phyloP scores from a whole-genome alignment of 1,139 yeast genomes.

The Zygosaccharomyces sapae region DNA sequence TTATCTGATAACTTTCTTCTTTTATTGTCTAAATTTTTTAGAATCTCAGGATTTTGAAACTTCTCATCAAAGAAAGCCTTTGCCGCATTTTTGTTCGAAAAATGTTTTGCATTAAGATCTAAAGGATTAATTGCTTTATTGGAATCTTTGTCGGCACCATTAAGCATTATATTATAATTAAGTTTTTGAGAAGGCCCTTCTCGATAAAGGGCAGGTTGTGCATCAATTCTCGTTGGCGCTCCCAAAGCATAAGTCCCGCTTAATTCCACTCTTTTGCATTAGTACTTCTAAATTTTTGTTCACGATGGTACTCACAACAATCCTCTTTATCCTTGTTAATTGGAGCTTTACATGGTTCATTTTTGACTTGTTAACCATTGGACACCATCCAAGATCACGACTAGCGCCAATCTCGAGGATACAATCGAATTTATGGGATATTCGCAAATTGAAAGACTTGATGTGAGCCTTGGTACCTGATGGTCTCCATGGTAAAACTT shows the following conservation, averaged over 20 bases:
- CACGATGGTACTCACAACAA: conserved; percentile 70
- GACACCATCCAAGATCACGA: conserved; percentile 68
- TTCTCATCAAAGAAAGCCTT: conserved; percentile 47
- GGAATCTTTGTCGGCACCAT: conserved; percentile 27
- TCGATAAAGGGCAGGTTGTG: conserved; percentile 38
- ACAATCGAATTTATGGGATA: conserved; percentile 49
- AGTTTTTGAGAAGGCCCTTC: conserved; percentile 27
- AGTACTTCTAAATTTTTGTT: conserved; percentile 50
- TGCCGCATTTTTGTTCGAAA: conserved; percentile 41
- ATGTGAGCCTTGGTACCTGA: conserved; percentile 23
- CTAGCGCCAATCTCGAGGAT: conserved; percentile 71
- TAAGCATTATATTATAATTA: conserved; percentile 35
- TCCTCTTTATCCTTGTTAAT: conserved; percentile 51
- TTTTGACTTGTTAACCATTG: conserved; percentile 41
- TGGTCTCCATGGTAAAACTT: conserved; percentile 44
- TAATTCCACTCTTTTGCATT: conserved; percentile 69
- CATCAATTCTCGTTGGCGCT: conserved; percentile 42
- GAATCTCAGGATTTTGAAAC: conserved; percentile 47
- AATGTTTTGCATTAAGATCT: conserved; percentile 32
- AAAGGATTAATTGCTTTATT: conserved; percentile 23
- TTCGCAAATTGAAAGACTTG: conserved; percentile 56
- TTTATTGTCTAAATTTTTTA: conserved; percentile 36
- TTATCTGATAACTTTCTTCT: conserved; percentile 29
- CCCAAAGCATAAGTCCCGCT: conserved; percentile 52
- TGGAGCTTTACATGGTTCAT: conserved; percentile 53